Base-by-base conservation (phyloP, 1,284 basidiomycete genomes). In the Fomitopsis betulina region DNA sequence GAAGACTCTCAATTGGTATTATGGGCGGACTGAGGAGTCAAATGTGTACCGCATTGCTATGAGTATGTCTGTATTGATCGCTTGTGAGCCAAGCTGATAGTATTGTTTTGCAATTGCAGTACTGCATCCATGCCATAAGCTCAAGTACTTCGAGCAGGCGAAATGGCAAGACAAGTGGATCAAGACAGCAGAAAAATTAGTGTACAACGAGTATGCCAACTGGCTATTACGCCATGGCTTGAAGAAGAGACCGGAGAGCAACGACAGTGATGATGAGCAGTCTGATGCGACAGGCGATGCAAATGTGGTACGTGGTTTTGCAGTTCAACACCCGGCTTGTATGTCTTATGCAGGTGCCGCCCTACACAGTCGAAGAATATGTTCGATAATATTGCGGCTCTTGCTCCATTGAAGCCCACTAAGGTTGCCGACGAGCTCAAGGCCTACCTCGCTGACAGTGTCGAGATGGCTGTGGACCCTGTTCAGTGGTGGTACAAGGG, bases 1-100 rank as follows among this genome's bases (percentile, higher is more conserved):
- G 58, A 64, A 61, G 30, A 70, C 66, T 0, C 57, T 70, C 5
- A 72, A 72, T 51, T 23, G 53, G 0, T 73, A 73, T 61, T 73
- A 73, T 54, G 56, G 53, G n/a, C 15, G 58, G 10, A 72, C 66
- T 5, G 68, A 73, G 39, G 17, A 38, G 1, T 70, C 70, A 0
- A 59, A 65, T 6, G 54, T 63, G 0, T 72, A 72, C 45, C 54
- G 58, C 0, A 67, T 70, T 25, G 67, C 66, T 0, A 72, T 72
- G 67, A 56, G 71, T 72, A 62, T 10, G 64, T 62, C 19, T 19
- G 39, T n/a, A 35, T 38, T n/a, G n/a, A n/a, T n/a, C n/a, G n/a
- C n/a, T n/a, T n/a, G n/a, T n/a, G n/a, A n/a, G n/a, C n/a, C n/a
- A n/a, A n/a, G n/a, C 15, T 6, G 9, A 35, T 0, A 19, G 21